Evolutionary conservation across 169 alveolate species (phyloP).

Genomic region (Besnoitia besnoiti): DNA sequence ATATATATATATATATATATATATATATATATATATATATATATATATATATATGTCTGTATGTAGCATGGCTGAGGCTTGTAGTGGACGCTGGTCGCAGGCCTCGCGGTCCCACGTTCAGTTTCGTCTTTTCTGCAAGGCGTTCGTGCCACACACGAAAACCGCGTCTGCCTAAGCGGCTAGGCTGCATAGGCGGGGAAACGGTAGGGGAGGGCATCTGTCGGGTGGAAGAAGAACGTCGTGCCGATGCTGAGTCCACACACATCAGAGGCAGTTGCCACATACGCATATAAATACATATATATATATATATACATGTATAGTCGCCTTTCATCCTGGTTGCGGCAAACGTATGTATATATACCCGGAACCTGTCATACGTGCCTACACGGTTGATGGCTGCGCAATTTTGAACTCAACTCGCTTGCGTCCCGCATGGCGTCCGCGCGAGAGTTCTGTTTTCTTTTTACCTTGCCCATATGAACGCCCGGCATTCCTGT

Average conservation of each 20-base stretch:
- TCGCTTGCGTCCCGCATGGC: too few species aligned
- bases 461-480: too few species aligned
- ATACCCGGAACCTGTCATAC: too few species aligned
- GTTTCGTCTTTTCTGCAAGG: not conserved
- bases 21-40: too few species aligned
- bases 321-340: not conserved
- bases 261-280: not conserved
- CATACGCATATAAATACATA: not conserved
- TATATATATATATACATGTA: not conserved
- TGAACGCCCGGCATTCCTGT: too few species aligned
- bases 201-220: slow-evolving; percentile 37
- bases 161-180: not conserved
- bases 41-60: too few species aligned
- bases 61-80: too few species aligned
- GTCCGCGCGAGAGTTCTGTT: too few species aligned
- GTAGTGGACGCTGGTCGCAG: not conserved
- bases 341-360: not conserved
- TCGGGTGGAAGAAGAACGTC: slow-evolving; percentile 29
- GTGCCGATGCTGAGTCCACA: not conserved
- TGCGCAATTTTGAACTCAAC: too few species aligned
- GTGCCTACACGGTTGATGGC: too few species aligned
- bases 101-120: not conserved
- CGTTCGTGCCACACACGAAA: not conserved
- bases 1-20: too few species aligned
- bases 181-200: slow-evolving; percentile 13